Evolutionary conservation across 768 basidiomycete species (phyloP), one percentile per base, ranked within the genome.

Genomic region (Paxillus involutus): DNA sequence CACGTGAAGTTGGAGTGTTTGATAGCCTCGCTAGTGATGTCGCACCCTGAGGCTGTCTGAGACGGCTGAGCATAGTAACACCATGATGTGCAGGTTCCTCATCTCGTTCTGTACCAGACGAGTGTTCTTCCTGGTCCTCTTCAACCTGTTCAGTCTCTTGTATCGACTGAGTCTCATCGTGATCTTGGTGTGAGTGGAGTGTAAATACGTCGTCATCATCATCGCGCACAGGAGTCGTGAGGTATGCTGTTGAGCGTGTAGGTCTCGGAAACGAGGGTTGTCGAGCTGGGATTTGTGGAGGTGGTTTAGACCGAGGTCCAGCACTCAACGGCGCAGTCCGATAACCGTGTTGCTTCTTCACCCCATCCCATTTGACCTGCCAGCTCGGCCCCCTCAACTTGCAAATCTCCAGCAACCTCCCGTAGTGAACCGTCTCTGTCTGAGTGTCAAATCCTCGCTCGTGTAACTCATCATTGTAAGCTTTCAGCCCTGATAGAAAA

Each of bases 401-500:
- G 44, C 89, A 89, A 3, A 95, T 75, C 68, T 94, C 92, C 55
- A 95, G 72, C 30, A 95, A 70, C 66, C 91, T 89, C 17, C 84
- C 83, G 66, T 94, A 95, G 64, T 88, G 90, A 4, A 86, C 75
- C 10, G 89, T 88, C 66, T 93, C 92, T 8, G 80, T 76, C 57
- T 86, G 83, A 19, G 85, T 79, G 57, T 92, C 88, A 16, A 93
- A 70, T 3, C 86, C 86, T 2, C 85, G 80, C 59, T 89, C 86
- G 53, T 80, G 79, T 21, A 94, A 72, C 19, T 92, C 81, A 52
- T 89, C 85, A 63, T 86, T 89, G 70, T 94, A 94, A 0, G 91
- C 88, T 64, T 89, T 91, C 77, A 91, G 85, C n/a, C 92, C 81
- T 5, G 82, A 80, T 37, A 90, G 76, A 63, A 93, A 93, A 0